Evolutionary conservation across 2,329 filamentous ascomycete species (phyloP).

Genomic region (Leptographium lundbergii): DNA sequence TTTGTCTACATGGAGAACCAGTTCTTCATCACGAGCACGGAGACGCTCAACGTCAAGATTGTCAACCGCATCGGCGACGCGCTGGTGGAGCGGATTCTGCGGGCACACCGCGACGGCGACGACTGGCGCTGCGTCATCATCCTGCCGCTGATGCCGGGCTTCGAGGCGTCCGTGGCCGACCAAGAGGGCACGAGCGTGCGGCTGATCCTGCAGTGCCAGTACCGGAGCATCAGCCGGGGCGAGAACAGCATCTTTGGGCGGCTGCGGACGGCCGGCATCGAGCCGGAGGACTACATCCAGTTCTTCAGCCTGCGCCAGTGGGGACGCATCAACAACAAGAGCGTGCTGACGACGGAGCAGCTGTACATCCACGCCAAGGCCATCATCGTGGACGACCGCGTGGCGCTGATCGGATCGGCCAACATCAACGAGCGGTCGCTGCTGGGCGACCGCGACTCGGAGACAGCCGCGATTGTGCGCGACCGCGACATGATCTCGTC

Average conservation of each 20-base stretch:
- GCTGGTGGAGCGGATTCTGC: constrained; percentile 78
- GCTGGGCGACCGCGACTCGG: constrained; percentile 83
- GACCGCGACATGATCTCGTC: constrained; percentile 90
- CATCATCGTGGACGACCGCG: constrained; percentile 88
- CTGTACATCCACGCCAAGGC: constrained; percentile 97
- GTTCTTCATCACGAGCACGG: constrained; percentile 90
- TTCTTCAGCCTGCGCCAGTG: constrained; percentile 90
- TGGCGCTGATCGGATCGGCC: constrained; percentile 88
- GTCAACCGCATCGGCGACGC: constrained; percentile 91
- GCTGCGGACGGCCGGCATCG: constrained; percentile 65
- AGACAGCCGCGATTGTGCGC: constrained; percentile 78
- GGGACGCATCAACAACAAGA: constrained; percentile 77
- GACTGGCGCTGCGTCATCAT: constrained; percentile 84
- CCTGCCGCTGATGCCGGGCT: constrained; percentile 95
- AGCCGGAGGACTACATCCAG: constrained; percentile 88
- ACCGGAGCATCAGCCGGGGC: constrained; percentile 87
- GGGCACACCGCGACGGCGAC: constrained; percentile 71
- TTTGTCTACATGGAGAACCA: constrained; percentile 99
- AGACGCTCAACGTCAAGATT: constrained; percentile 77
- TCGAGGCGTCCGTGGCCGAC: constrained; percentile 90
- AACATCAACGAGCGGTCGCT: constrained; percentile 98
- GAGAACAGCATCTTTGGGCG: constrained; percentile 86
- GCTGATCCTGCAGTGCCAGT: constrained; percentile 94
- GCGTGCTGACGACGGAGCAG: constrained; percentile 83
- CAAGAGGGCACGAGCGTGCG: constrained; percentile 90